phyloP scores from a whole-genome alignment of 1,284 basidiomycete species.

The Agaricales sp. region DNA sequence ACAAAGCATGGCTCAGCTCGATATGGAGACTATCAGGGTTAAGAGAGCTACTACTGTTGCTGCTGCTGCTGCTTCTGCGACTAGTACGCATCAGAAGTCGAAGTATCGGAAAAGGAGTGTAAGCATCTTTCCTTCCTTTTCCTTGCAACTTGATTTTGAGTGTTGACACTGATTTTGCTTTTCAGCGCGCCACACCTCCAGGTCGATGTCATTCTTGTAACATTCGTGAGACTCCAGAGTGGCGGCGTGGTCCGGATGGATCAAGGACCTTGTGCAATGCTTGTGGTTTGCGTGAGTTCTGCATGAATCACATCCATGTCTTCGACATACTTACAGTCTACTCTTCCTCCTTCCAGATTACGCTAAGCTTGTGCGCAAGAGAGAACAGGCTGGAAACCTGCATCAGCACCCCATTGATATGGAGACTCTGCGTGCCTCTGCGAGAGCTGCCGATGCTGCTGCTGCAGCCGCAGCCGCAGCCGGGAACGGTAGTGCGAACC shows the following conservation, averaged over 20 bases:
- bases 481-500: no score
- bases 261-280: constrained; percentile 75
- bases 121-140: constrained; percentile 31
- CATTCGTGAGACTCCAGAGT: constrained; percentile 77
- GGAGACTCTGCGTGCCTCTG: constrained; percentile 62
- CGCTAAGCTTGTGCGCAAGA: constrained; percentile 67
- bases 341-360: constrained; percentile 45
- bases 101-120: constrained; percentile 77
- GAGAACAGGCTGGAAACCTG: constrained; percentile 52
- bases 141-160: no score
- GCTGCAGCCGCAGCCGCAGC: constrained; percentile 15
- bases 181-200: constrained; percentile 67
- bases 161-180: no score
- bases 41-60: constrained; percentile 61
- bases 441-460: constrained; percentile 45
- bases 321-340: constrained; percentile 1
- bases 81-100: constrained; percentile 45
- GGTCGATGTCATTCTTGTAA: constrained; percentile 79
- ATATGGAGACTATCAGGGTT: constrained; percentile 71
- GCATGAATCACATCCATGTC: constrained; percentile 9
- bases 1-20: constrained; percentile 45
- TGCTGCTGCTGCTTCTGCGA: constrained; percentile 29
- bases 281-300: constrained; percentile 65
- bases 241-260: constrained; percentile 71
- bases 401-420: constrained; percentile 51